phyloP scores from a whole-genome alignment of 768 basidiomycete genomes.

The Russula olivacea region DNA sequence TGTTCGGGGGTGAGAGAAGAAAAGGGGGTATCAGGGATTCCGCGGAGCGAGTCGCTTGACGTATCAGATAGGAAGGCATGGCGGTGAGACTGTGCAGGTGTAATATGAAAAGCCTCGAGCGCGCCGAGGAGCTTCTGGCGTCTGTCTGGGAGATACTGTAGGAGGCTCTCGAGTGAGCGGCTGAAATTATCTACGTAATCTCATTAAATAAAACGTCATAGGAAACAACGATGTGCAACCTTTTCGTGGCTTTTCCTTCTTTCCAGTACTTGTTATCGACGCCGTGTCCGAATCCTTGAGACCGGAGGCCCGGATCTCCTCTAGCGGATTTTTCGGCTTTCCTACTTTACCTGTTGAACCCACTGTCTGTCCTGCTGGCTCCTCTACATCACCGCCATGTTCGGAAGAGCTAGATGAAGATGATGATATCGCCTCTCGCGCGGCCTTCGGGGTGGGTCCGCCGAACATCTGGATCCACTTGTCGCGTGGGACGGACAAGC shows the following conservation, averaged over 20 bases:
- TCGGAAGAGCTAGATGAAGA: conserved; percentile 17
- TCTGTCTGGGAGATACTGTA: conserved; percentile 83
- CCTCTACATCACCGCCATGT: conserved; percentile 10
- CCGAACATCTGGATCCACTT: conserved; percentile 82
- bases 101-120: conserved; percentile 61
- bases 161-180: conserved; percentile 79
- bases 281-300: conserved; percentile 59
- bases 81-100: conserved; percentile 61
- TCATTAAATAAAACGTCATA: background rate
- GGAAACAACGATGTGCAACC: conserved; percentile 27
- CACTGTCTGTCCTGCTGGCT: conserved; percentile 7
- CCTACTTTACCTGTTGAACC: conserved; percentile 39
- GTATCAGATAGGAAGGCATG: conserved; percentile 66
- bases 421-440: conserved; percentile 28
- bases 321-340: conserved; percentile 51
- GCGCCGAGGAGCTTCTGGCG: conserved; percentile 81
- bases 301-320: conserved; percentile 41
- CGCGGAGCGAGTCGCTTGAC: conserved; percentile 68
- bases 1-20: conserved; percentile 73
- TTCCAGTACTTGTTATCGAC: conserved; percentile 37
- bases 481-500: conserved; percentile 60
- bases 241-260: conserved; percentile 11
- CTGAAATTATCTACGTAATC: conserved; percentile 47
- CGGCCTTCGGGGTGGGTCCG: conserved; percentile 43
- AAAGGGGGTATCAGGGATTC: conserved; percentile 70